phyloP scores from a whole-genome alignment of 805 yeast species.

The Monosporozyma servazzii region DNA sequence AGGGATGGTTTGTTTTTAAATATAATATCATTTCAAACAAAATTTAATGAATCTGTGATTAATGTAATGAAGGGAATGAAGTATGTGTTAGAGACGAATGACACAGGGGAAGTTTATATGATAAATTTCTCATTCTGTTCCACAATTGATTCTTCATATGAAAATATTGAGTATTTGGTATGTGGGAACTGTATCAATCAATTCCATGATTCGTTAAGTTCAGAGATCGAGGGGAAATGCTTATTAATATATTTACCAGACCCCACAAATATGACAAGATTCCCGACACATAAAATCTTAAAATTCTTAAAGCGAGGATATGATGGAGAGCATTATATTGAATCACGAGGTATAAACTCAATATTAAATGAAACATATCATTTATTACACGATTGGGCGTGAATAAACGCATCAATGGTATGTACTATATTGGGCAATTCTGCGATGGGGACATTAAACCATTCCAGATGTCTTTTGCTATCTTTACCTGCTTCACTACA shows the following conservation, averaged over 20 bases:
- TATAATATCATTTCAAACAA: not conserved
- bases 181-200: conserved; percentile 7
- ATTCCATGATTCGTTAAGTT: conserved; percentile 19
- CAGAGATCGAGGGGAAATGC: conserved; percentile 10
- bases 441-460: conserved; percentile 21
- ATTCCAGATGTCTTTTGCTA: conserved; percentile 21
- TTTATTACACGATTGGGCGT: conserved; percentile 3
- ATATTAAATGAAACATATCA: conserved; percentile 1
- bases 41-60: not conserved
- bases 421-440: conserved; percentile 15
- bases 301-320: conserved; percentile 10
- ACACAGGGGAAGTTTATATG: not conserved
- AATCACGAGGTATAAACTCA: not conserved
- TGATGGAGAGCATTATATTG: conserved; percentile 4
- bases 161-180: not conserved
- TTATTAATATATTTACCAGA: not conserved
- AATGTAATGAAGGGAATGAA: not conserved
- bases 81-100: conserved; percentile 4
- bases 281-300: conserved; percentile 5
- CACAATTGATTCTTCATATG: not conserved
- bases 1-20: not conserved
- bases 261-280: not conserved
- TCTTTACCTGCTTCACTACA: conserved; percentile 14
- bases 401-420: conserved; percentile 12
- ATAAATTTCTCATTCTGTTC: not conserved